A percentile compares a stretch with the other conserved stretches of the same genome.
Evolutionary conservation across 2,329 filamentous ascomycete species (phyloP).

Genomic region (Trichoderma koningiopsis): DNA sequence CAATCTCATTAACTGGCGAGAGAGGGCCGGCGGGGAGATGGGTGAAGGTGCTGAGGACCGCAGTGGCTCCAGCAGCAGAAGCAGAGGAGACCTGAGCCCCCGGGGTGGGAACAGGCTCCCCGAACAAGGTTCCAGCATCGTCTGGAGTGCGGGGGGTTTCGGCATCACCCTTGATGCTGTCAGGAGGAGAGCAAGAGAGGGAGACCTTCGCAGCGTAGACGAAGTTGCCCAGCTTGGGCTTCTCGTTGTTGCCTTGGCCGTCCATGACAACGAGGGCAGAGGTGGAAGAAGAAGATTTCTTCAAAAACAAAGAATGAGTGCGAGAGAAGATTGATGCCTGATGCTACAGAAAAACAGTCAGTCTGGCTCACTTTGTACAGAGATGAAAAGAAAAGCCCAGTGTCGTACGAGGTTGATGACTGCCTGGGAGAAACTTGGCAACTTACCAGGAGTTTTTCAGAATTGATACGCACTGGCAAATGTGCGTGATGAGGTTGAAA

Average conservation of each 20-base stretch:
- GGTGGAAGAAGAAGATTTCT: not conserved
- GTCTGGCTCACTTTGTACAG: not conserved
- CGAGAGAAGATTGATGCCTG: not conserved
- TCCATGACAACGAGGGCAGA: not conserved
- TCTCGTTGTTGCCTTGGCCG: not conserved
- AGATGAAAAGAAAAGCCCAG: not conserved
- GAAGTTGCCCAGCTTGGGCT: not conserved
- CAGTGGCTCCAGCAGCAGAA: not conserved
- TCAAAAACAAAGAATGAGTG: not conserved
- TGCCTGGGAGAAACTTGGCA: not conserved
- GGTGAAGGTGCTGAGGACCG: not conserved
- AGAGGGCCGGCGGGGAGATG: not conserved
- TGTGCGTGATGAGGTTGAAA: not conserved
- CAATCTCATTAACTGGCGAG: not conserved
- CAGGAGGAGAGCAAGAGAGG: conserved; percentile 6
- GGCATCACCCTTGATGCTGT: conserved; percentile 2
- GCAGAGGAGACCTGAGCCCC: not conserved
- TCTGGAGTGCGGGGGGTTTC: conserved; percentile 6
- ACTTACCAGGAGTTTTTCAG: not conserved
- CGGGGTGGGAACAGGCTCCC: not conserved
- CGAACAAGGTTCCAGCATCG: not conserved
- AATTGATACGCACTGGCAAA: not conserved
- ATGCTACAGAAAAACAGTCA: not conserved
- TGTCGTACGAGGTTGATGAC: not conserved
- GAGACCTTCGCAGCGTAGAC: not conserved